These are phyloP conservation scores for Eleusine coracana DNA, from an alignment of 176 grass and related monocot species.

Conservation along the genomic window DNA sequence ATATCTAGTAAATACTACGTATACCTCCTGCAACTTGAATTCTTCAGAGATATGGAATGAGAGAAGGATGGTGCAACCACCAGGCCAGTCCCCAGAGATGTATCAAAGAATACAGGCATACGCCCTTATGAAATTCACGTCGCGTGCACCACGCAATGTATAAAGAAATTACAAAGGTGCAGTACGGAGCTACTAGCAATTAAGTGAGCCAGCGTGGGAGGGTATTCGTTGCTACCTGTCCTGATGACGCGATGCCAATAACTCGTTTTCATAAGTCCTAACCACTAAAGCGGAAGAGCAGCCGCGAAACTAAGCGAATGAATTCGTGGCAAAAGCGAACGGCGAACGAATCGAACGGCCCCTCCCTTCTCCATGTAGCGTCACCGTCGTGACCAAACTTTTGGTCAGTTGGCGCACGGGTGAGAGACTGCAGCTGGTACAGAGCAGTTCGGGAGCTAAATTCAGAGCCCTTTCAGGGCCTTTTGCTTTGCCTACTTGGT, in stretches of 20 bases:
- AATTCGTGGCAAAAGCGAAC: slow-evolving; percentile 21
- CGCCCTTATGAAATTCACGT: not conserved
- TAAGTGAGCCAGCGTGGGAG: not conserved
- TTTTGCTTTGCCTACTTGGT: not conserved
- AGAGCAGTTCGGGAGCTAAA: no score
- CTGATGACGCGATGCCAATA: slow-evolving; percentile 8
- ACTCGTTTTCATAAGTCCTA: not conserved
- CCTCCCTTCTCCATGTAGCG: not conserved
- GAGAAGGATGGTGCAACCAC: slow-evolving; percentile 49
- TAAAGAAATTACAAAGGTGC: not conserved
- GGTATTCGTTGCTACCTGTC: not conserved
- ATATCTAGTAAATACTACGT: not conserved
- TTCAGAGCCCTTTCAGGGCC: no score
- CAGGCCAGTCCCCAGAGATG: not conserved
- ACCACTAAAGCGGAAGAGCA: not conserved
- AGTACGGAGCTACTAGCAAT: not conserved
- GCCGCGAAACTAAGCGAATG: not conserved
- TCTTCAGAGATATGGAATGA: not conserved
- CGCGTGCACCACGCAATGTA: not conserved
- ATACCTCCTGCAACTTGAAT: not conserved
- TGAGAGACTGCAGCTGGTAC: not conserved
- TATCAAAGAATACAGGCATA: not conserved
- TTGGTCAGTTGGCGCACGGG: not conserved
- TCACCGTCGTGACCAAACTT: not conserved
- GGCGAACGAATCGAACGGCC: not conserved